Evolutionary conservation across 202 grass and related monocot genomes (phyloP), one percentile per base, ranked within the genome.

Genomic region (Hordeum pubiflorum): DNA sequence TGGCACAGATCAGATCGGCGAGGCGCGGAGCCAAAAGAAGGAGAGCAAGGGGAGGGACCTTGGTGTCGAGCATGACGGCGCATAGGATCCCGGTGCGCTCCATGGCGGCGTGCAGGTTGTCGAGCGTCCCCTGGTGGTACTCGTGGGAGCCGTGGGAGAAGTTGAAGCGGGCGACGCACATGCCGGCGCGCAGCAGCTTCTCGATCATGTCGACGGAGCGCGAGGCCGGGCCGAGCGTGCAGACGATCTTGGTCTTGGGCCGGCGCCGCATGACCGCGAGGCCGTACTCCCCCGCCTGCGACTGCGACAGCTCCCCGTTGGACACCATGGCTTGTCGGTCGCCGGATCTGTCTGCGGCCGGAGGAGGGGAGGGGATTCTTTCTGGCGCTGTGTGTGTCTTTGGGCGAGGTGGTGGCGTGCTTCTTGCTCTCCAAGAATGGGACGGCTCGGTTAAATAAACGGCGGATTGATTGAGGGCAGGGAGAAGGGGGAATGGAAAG

Each of bases 211-310:
- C 86, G 20, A 97, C 89, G 59, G 94, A 91, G 46, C 94, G 84
- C 79, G 94, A 97, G 5, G 94, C 89, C 52, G 94, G 94, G 17
- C 94, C 94, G 2, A 97, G 89, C 61, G 94, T 97, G 84, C 94
- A 97, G 15, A 97, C 94, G 75, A 97, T 97, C 87, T 97, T 97
- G 52, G 91, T 93, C 86, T 97, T 97, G 36, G 94, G 91, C 17
- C 86, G 77, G 14, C 83, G 76, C 74, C 73, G 71, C 88, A 63
- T 85, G 48, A 78, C 29, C n/a, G 74, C 75, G 18, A 10, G 44
- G 21, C 43, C 78, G 23, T 75, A 26, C 59, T 39, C 70, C 1
- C 10, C 85, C 15, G 34, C 52, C 50, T 36, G 64, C 61, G 61
- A 38, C 80, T 72, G 68, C 69, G 46, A 63, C 22, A 82, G 31